These are phyloP conservation scores for Combretum micranthum DNA, from an alignment of 345 rosid species.

Conservation along the genomic window DNA sequence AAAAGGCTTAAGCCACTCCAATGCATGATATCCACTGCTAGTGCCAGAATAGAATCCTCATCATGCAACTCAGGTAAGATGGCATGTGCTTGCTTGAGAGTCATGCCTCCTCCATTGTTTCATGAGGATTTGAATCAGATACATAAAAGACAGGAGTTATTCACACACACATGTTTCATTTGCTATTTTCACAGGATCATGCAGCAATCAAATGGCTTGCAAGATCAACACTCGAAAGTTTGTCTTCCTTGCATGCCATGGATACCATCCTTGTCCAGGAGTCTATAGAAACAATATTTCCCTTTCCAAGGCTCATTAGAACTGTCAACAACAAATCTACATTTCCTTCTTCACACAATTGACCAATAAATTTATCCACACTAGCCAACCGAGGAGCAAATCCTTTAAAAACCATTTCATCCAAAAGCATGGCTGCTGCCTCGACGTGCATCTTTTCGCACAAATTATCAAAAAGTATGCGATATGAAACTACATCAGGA, in stretches of 20 bases:
- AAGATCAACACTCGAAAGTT: conserved; percentile 8
- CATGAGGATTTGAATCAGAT: too few species aligned
- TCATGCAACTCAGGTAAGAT: too few species aligned
- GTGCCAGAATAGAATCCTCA: too few species aligned
- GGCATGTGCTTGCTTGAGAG: too few species aligned
- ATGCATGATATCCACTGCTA: too few species aligned
- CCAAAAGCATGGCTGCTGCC: conserved; percentile 57
- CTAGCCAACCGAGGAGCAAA: conserved; percentile 41
- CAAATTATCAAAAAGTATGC: conserved; percentile 71
- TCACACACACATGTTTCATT: not conserved
- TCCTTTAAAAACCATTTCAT: conserved; percentile 83
- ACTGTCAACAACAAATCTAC: conserved; percentile 29
- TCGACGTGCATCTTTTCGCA: conserved; percentile 31
- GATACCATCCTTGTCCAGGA: conserved; percentile 36
- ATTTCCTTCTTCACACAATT: conserved; percentile 33
- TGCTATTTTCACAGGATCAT: not conserved
- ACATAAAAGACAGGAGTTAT: too few species aligned
- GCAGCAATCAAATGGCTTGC: conserved; percentile 24
- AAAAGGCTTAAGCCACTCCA: too few species aligned
- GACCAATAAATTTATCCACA: conserved; percentile 27
- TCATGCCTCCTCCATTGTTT: too few species aligned
- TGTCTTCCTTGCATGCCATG: conserved; percentile 20
- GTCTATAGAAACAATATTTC: conserved; percentile 27
- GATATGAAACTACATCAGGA: conserved; percentile 68
- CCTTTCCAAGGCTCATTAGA: conserved; percentile 31